A percentile compares a stretch with the other conserved stretches of the same genome.
phyloP scores from a whole-genome alignment of 2,329 filamentous ascomycete genomes.

The Esteya vermicola region DNA sequence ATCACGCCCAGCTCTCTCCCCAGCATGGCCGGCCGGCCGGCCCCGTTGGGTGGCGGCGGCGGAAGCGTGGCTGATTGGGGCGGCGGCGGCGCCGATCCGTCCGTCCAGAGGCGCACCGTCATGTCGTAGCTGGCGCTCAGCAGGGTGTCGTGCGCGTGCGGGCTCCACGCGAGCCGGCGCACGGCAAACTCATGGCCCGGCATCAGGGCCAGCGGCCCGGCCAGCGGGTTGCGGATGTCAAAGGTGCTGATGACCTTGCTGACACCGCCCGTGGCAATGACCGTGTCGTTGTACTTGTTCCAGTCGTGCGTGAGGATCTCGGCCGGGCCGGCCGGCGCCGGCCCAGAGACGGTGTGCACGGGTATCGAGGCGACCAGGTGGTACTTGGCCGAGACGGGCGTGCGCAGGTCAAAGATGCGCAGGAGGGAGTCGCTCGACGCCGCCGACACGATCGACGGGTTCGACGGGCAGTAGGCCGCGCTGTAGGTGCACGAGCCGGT shows the following conservation, averaged over 20 bases:
- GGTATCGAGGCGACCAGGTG: constrained; percentile 74
- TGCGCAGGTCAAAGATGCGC: constrained; percentile 82
- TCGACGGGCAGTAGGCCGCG: constrained; percentile 79
- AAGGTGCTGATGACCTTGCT: constrained; percentile 81
- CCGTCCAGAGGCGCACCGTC: constrained; percentile 89
- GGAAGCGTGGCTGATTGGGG: too few relatives aligned
- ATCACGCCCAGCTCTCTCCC: constrained; percentile 72
- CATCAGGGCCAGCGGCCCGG: constrained; percentile 60
- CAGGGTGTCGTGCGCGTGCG: constrained; percentile 78
- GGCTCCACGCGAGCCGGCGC: constrained; percentile 76
- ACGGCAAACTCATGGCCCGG: constrained; percentile 86
- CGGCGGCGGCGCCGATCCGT: constrained; percentile 38
- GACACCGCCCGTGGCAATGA: constrained; percentile 80
- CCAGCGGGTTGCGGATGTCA: constrained; percentile 65
- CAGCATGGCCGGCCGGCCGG: constrained; percentile 22
- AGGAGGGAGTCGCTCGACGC: constrained; percentile 83
- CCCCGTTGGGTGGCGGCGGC: constrained; percentile 7
- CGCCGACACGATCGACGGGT: constrained; percentile 70
- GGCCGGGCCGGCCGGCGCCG: constrained; percentile 21
- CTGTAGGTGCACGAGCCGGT: constrained; percentile 92
- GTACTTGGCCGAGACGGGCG: constrained; percentile 72
- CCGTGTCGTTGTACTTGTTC: constrained; percentile 88
- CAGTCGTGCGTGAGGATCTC: constrained; percentile 94
- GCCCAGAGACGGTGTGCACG: constrained; percentile 51
- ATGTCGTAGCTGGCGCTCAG: constrained; percentile 93